phyloP scores from a whole-genome alignment of 768 basidiomycete genomes.

The Mycena capillaripes region DNA sequence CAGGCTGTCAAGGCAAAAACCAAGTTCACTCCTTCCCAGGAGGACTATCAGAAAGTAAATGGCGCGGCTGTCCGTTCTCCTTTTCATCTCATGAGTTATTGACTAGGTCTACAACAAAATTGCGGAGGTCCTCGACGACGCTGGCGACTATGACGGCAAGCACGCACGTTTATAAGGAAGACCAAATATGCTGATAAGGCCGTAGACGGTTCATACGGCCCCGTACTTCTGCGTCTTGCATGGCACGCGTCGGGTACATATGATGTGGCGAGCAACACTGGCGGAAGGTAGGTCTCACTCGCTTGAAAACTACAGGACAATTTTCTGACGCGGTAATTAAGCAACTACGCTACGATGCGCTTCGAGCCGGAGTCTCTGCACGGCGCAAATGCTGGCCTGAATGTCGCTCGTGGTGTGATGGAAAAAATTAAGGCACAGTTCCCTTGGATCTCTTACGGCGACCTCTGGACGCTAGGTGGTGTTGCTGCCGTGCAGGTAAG shows the following conservation, averaged over 20 bases:
- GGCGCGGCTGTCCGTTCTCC: background rate
- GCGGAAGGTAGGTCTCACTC: constrained; percentile 74
- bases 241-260: constrained; percentile 97
- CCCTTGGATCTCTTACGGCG: constrained; percentile 96
- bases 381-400: constrained; percentile 86
- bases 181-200: constrained; percentile 14
- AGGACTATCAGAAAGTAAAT: constrained; percentile 88
- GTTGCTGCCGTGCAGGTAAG: constrained; percentile 86
- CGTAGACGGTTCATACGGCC: constrained; percentile 89
- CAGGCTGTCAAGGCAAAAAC: constrained; percentile 74
- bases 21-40: constrained; percentile 82
- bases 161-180: constrained; percentile 33
- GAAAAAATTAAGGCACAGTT: constrained; percentile 90
- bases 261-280: constrained; percentile 82
- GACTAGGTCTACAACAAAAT: constrained; percentile 95
- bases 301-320: constrained; percentile 7
- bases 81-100: constrained; percentile 1
- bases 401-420: constrained; percentile 85
- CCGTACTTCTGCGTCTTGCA: constrained; percentile 89
- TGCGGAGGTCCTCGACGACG: constrained; percentile 81
- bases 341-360: constrained; percentile 99
- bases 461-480: constrained; percentile 96
- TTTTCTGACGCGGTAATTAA: constrained; percentile 41
- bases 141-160: constrained; percentile 90
- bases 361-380: constrained; percentile 92